phyloP scores from a whole-genome alignment of 169 alveolate species.

The Plasmodium reichenowi region DNA sequence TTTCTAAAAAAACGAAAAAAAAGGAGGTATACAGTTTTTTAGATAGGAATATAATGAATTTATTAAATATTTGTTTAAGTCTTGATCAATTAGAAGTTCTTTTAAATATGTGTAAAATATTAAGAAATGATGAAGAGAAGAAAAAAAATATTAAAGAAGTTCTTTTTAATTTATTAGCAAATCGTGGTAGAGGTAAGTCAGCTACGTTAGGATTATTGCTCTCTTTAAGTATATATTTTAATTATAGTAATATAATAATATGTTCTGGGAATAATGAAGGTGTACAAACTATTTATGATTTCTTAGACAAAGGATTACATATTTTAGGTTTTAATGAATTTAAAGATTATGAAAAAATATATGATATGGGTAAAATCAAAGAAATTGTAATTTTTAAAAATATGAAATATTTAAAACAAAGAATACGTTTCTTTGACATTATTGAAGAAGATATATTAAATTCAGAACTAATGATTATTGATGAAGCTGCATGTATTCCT shows the following conservation, averaged over 20 bases:
- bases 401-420: slow-evolving; percentile 77
- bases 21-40: slow-evolving; percentile 15
- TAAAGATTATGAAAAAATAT: slow-evolving; percentile 90
- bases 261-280: slow-evolving; percentile 99
- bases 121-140: slow-evolving; percentile 58
- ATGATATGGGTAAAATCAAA: slow-evolving; percentile 76
- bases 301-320: slow-evolving; percentile 95
- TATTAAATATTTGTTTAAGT: slow-evolving; percentile 48
- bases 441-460: slow-evolving; percentile 74
- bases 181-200: slow-evolving; percentile 99
- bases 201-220: slow-evolving; percentile 97
- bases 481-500: slow-evolving; percentile 99
- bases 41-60: slow-evolving; percentile 22
- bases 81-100: slow-evolving; percentile 55
- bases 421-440: slow-evolving; percentile 72
- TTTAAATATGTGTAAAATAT: slow-evolving; percentile 52
- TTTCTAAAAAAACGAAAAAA: not conserved
- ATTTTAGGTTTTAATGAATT: slow-evolving; percentile 94
- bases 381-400: slow-evolving; percentile 70
- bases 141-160: slow-evolving; percentile 62
- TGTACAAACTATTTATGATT: slow-evolving; percentile 97
- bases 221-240: slow-evolving; percentile 93
- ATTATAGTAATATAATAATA: slow-evolving; percentile 95
- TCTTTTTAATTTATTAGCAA: slow-evolving; percentile 91
- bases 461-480: slow-evolving; percentile 98